Conservation (phyloP, 148 eudicot species). For the Heliosperma pusillum region DNA sequence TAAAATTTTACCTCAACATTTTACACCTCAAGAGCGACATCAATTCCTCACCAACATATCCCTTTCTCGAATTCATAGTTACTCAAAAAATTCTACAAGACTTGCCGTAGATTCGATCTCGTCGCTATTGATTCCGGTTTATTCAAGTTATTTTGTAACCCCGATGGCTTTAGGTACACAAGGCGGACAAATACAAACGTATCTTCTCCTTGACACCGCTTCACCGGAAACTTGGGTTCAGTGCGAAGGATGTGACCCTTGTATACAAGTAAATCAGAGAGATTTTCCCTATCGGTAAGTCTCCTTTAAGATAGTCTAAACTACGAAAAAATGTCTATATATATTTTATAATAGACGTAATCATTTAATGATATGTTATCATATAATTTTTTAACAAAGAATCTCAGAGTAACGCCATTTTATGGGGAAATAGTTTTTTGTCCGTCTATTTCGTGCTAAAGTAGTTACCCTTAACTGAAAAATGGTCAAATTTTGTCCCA, state of each 20-base stretch:
- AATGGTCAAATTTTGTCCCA: too few relatives aligned
- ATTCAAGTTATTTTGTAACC: background rate
- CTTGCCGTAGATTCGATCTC: background rate
- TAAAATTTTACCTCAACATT: constrained; percentile 3
- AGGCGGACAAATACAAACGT: background rate
- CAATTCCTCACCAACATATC: constrained; percentile 14
- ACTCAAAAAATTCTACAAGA: background rate
- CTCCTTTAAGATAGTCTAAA: too few relatives aligned
- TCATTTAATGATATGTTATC: too few relatives aligned
- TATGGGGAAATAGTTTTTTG: too few relatives aligned
- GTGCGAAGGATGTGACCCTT: constrained; percentile 15
- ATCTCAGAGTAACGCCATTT: too few relatives aligned
- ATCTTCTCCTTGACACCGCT: constrained; percentile 10
- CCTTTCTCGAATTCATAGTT: background rate
- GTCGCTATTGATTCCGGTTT: background rate
- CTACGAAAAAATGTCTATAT: too few relatives aligned
- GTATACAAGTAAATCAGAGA: background rate
- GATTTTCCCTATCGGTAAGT: too few relatives aligned
- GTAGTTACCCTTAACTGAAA: too few relatives aligned
- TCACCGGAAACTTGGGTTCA: constrained; percentile 16
- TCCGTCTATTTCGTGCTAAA: too few relatives aligned
- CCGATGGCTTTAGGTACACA: background rate
- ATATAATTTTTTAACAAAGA: too few relatives aligned
- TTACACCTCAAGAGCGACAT: background rate
- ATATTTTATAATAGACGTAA: too few relatives aligned